A percentile compares a stretch with the other conserved stretches of the same genome.
Evolutionary conservation across 208 protist genomes (phyloP).

Genomic region (Angomonas deanei): DNA sequence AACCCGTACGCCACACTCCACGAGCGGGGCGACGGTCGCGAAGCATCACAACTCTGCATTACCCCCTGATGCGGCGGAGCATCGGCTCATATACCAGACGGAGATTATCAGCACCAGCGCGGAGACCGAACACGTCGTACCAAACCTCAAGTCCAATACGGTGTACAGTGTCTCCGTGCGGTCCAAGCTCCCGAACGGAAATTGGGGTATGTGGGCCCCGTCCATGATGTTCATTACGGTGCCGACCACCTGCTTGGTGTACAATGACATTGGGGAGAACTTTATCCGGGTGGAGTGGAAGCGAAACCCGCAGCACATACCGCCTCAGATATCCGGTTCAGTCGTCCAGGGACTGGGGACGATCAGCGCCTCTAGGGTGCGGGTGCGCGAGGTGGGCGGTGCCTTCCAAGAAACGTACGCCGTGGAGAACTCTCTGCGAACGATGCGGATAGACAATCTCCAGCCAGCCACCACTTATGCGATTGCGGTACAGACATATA

Average conservation of each 20-base stretch:
- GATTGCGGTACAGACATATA: constrained; percentile 87
- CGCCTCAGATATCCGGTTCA: constrained; percentile 41
- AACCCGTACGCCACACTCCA: constrained; percentile 55
- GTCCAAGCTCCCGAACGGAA: constrained; percentile 75
- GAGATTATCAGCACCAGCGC: constrained; percentile 61
- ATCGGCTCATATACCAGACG: constrained; percentile 83
- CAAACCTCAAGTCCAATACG: constrained; percentile 83
- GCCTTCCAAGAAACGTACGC: constrained; percentile 56
- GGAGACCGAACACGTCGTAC: constrained; percentile 67
- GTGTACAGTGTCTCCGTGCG: constrained; percentile 85
- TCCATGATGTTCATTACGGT: constrained; percentile 82
- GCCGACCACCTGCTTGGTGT: constrained; percentile 62
- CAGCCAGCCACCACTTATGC: constrained; percentile 80
- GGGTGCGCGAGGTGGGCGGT: constrained; percentile 71
- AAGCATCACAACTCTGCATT: constrained; percentile 65
- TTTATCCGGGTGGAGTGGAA: constrained; percentile 78
- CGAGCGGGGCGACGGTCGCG: constrained; percentile 23
- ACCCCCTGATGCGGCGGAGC: constrained; percentile 56
- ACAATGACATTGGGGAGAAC: constrained; percentile 84
- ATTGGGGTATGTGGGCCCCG: constrained; percentile 90
- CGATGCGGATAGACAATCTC: constrained; percentile 58
- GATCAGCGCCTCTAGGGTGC: constrained; percentile 80
- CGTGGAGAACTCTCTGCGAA: constrained; percentile 58
- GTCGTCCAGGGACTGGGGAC: constrained; percentile 63
- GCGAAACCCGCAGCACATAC: constrained; percentile 59